A percentile compares a stretch with the other conserved stretches of the same genome.
Evolutionary conservation across 306 rosid species (phyloP).

Genomic region (Trifolium fragiferum): DNA sequence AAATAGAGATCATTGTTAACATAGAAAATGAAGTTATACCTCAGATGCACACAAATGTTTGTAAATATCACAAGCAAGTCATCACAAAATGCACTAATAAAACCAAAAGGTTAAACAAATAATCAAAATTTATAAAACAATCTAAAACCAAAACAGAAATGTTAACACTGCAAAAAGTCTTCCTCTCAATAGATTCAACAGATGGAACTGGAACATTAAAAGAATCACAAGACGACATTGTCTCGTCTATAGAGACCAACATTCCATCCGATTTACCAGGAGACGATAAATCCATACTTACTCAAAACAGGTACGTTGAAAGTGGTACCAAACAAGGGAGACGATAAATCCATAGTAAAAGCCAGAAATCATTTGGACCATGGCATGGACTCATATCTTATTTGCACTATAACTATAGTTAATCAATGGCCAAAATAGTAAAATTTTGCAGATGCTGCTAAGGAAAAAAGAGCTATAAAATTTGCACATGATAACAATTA

Average conservation of each 20-base stretch:
- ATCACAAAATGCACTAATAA: background rate
- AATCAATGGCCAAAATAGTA: too few relatives aligned
- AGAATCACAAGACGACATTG: slow-evolving; percentile 86
- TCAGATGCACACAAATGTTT: slow-evolving; percentile 89
- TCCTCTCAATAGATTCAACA: slow-evolving; percentile 68
- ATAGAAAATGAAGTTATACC: slow-evolving; percentile 47
- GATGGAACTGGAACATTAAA: slow-evolving; percentile 67
- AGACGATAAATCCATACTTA: slow-evolving; percentile 71
- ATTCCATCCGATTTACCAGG: slow-evolving; percentile 78
- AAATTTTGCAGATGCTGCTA: too few relatives aligned
- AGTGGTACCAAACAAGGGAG: background rate
- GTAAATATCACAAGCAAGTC: slow-evolving; percentile 90
- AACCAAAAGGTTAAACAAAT: too few relatives aligned
- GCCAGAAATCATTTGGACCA: too few relatives aligned
- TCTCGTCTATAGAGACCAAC: slow-evolving; percentile 84
- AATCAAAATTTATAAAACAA: background rate
- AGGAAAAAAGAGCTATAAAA: too few relatives aligned
- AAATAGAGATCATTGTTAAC: background rate
- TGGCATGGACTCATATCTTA: too few relatives aligned
- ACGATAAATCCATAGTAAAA: too few relatives aligned
- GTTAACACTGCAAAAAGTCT: slow-evolving; percentile 69
- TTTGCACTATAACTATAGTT: too few relatives aligned
- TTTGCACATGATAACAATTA: too few relatives aligned
- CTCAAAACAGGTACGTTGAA: slow-evolving; percentile 45
- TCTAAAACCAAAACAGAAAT: slow-evolving; percentile 52